Percentiles rank a stretch among this genome's conserved stretches.
These are phyloP conservation scores for Penicillium sp. DNA, from an alignment of 2,329 filamentous ascomycete genomes.

Conservation along the genomic window DNA sequence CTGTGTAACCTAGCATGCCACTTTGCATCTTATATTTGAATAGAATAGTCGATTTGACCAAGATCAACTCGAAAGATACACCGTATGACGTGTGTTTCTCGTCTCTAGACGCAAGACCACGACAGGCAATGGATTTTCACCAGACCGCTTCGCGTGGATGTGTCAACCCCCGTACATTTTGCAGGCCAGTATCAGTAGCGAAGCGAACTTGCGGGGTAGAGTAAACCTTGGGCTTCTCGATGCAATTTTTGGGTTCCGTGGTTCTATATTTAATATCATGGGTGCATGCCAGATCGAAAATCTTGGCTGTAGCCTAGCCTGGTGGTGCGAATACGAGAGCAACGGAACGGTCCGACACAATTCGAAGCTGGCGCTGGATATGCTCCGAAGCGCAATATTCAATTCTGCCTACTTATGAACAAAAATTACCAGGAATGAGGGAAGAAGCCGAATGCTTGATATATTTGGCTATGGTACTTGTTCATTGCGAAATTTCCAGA, in stretches of 20 bases:
- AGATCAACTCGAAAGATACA: not conserved
- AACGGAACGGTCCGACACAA: not conserved
- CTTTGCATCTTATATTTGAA: not conserved
- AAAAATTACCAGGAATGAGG: not conserved
- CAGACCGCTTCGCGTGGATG: not conserved
- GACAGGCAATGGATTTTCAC: not conserved
- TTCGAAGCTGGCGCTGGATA: not conserved
- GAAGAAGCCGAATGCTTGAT: not conserved
- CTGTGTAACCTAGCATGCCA: not conserved
- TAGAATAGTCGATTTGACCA: not conserved
- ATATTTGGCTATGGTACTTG: not conserved
- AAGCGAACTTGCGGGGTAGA: not conserved
- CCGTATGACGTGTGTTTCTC: not conserved
- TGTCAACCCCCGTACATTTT: not conserved
- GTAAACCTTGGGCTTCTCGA: not conserved
- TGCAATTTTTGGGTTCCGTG: not conserved
- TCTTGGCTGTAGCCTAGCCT: slow-evolving; percentile 20
- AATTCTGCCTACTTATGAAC: not conserved
- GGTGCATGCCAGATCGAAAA: not conserved
- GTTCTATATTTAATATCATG: slow-evolving; percentile 16
- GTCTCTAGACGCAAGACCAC: not conserved
- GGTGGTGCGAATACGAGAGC: not conserved
- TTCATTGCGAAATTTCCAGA: not conserved
- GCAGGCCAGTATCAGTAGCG: not conserved
- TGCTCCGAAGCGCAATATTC: not conserved